Evolutionary conservation across 2,329 filamentous ascomycete species (phyloP).

Genomic region (Fusarium tanahbumbuense): DNA sequence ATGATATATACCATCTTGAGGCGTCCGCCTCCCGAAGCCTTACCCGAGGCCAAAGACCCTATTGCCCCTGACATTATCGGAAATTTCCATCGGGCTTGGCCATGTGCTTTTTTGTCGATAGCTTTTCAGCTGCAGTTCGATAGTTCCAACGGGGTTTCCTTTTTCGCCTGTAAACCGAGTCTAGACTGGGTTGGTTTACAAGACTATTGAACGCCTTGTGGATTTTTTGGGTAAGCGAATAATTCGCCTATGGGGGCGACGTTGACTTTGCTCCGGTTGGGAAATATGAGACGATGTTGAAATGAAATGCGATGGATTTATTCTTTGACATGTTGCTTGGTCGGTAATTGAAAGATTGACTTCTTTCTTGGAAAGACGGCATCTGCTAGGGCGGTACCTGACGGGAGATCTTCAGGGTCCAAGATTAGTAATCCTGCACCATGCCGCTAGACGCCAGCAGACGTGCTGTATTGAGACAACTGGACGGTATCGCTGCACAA

Average conservation of each 20-base stretch:
- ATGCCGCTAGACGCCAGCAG: background rate
- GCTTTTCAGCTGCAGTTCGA: slow-evolving; percentile 19
- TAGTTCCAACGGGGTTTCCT: slow-evolving; percentile 9
- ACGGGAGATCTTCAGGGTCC: background rate
- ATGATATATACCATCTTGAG: slow-evolving; percentile 3
- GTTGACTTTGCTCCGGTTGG: background rate
- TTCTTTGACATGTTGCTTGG: too few relatives aligned
- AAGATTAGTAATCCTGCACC: background rate
- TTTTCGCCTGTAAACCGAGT: background rate
- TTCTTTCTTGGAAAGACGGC: too few relatives aligned
- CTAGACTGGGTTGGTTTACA: slow-evolving; percentile 3
- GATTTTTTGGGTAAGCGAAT: background rate
- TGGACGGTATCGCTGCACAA: accelerated
- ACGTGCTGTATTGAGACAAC: background rate
- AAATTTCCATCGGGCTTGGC: slow-evolving; percentile 5
- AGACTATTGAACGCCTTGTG: slow-evolving; percentile 27
- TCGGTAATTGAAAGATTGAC: too few relatives aligned
- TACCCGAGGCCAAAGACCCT: background rate
- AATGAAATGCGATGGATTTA: background rate
- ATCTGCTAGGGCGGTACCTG: too few relatives aligned
- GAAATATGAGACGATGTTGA: background rate
- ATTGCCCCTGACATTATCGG: slow-evolving; percentile 2
- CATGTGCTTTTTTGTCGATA: background rate
- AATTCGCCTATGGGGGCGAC: background rate
- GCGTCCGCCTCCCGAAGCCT: slow-evolving; percentile 9